Percentiles rank a stretch among this genome's conserved stretches.
Conservation (phyloP, 805 yeast species). For the Grigorovia humatica region DNA sequence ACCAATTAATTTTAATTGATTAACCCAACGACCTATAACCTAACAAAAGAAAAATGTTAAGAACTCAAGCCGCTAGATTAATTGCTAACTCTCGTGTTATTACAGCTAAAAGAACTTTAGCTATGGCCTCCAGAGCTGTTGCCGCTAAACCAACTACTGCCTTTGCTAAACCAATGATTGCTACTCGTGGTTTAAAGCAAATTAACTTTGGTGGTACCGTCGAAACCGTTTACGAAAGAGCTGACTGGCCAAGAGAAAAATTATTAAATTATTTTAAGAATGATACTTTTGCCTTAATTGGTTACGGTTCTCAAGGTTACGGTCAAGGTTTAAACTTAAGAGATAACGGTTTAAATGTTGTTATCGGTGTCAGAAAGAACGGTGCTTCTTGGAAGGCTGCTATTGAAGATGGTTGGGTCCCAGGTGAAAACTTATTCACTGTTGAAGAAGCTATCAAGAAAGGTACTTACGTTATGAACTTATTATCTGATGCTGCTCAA, state of each 20-base stretch:
- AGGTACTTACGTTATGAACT: slow-evolving; percentile 95
- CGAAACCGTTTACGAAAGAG: slow-evolving; percentile 95
- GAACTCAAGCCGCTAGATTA: slow-evolving; percentile 37
- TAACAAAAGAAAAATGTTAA: slow-evolving; percentile 21
- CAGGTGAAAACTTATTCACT: slow-evolving; percentile 95
- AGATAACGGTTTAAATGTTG: slow-evolving; percentile 96
- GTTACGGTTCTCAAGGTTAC: slow-evolving; percentile 99
- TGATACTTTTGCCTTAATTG: slow-evolving; percentile 94
- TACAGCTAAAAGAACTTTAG: slow-evolving; percentile 57
- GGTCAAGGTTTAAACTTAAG: slow-evolving; percentile 99
- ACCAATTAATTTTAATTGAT: not conserved
- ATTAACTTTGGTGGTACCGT: slow-evolving; percentile 94
- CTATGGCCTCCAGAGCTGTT: slow-evolving; percentile 36
- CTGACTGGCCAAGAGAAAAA: slow-evolving; percentile 99
- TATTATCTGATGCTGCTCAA: slow-evolving; percentile 98
- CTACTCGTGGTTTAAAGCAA: slow-evolving; percentile 86
- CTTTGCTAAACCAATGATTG: slow-evolving; percentile 36
- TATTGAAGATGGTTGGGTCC: slow-evolving; percentile 99
- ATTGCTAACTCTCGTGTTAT: slow-evolving; percentile 33
- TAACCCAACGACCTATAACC: not conserved
- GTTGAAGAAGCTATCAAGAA: slow-evolving; percentile 85
- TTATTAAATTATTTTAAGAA: slow-evolving; percentile 92
- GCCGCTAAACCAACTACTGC: slow-evolving; percentile 52
- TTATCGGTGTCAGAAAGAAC: slow-evolving; percentile 95
- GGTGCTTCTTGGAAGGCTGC: slow-evolving; percentile 99